Percentiles rank a stretch among this genome's conserved stretches.
These are phyloP conservation scores for Botrytis sinoallii DNA, from an alignment of 2,329 filamentous ascomycete species.

Conservation along the genomic window DNA sequence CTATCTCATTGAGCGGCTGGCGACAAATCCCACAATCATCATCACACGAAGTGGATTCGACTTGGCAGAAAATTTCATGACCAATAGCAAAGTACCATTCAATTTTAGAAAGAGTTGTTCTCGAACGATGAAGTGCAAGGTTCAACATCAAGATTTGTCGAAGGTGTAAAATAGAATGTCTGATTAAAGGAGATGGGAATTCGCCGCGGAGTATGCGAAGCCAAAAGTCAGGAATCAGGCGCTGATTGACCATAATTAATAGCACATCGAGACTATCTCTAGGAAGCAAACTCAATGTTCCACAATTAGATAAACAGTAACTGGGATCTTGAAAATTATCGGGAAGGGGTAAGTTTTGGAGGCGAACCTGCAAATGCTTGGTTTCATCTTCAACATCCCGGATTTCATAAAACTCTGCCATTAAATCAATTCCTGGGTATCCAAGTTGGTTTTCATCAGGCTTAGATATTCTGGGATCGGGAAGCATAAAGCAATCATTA, in stretches of 20 bases:
- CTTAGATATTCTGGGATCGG: not conserved
- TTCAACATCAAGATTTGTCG: not conserved
- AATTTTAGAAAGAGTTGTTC: accelerated
- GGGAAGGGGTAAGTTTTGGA: not conserved
- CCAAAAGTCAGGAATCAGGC: not conserved
- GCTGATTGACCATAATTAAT: not conserved
- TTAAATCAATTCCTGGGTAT: not conserved
- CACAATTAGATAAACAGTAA: not conserved
- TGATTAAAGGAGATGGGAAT: not conserved
- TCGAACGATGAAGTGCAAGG: not conserved
- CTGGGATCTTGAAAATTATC: too few relatives aligned
- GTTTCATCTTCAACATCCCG: not conserved
- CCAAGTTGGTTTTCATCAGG: accelerated
- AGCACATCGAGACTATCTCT: not conserved
- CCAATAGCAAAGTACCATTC: not conserved
- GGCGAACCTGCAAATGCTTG: not conserved
- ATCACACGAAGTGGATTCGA: not conserved
- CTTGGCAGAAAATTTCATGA: too few relatives aligned
- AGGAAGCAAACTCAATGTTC: not conserved
- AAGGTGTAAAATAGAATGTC: not conserved
- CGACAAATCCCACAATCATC: not conserved
- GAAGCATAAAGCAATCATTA: not conserved
- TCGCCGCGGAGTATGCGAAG: not conserved
- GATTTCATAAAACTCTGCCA: not conserved
- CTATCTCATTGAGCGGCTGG: not conserved